phyloP scores from a whole-genome alignment of 306 rosid species.

The Hippophae rhamnoides region DNA sequence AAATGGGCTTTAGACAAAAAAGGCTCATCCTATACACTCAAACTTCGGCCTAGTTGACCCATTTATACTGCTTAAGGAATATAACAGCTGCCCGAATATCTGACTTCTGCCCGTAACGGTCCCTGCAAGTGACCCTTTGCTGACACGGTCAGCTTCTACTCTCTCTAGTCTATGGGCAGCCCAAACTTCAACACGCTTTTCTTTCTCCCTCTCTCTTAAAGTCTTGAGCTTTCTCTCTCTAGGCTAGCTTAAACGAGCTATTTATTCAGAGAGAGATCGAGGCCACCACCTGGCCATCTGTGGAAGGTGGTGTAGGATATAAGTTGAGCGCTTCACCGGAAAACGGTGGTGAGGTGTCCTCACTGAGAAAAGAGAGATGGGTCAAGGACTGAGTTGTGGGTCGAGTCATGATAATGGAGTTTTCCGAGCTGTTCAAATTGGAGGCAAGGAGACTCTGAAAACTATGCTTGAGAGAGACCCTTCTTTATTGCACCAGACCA shows the following conservation, averaged over 20 bases:
- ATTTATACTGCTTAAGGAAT: constrained; percentile 7
- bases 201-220: constrained; percentile 12
- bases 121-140: constrained; percentile 20
- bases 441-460: constrained; percentile 46
- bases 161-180: constrained; percentile 15
- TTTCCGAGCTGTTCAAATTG: constrained; percentile 70
- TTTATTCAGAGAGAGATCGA: constrained; percentile 18
- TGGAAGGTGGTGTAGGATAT: constrained; percentile 34
- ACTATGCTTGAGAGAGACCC: constrained; percentile 42
- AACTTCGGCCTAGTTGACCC: constrained; percentile 10
- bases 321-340: constrained; percentile 22
- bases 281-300: constrained; percentile 23
- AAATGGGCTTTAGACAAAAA: too few relatives aligned
- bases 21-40: too few relatives aligned
- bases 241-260: constrained; percentile 30
- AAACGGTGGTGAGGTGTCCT: constrained; percentile 13
- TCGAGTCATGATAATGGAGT: constrained; percentile 59
- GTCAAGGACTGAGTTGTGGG: constrained; percentile 88
- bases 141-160: constrained; percentile 46
- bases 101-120: constrained; percentile 37
- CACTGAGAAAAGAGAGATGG: constrained; percentile 37
- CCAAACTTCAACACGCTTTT: constrained; percentile 17
- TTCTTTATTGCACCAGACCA: constrained; percentile 38
- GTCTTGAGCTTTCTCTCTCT: constrained; percentile 7
- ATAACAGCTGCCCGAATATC: constrained; percentile 41